A percentile compares a stretch with the other conserved stretches of the same genome.
phyloP scores from a whole-genome alignment of 306 rosid species.

The Vachellia collinsii region DNA sequence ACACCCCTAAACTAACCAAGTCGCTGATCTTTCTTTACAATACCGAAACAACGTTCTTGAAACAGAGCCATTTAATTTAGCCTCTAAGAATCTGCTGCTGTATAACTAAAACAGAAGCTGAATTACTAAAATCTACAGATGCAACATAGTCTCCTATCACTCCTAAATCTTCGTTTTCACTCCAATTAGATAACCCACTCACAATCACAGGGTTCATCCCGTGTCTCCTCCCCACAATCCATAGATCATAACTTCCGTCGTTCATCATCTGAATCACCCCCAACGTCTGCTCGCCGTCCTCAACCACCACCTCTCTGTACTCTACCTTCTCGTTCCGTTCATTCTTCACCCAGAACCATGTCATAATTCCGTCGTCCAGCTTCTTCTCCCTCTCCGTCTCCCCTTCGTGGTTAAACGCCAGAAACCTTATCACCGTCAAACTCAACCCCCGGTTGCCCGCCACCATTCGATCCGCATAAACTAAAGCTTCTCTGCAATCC shows the following conservation, averaged over 20 bases:
- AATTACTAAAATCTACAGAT: constrained; percentile 65
- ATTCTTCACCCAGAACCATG: constrained; percentile 91
- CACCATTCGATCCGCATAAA: constrained; percentile 70
- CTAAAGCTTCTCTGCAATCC: constrained; percentile 81
- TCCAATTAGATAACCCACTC: constrained; percentile 67
- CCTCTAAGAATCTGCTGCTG: constrained; percentile 77
- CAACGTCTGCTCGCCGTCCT: constrained; percentile 66
- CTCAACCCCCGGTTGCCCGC: constrained; percentile 34
- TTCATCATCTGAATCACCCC: constrained; percentile 56
- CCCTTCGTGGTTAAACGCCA: constrained; percentile 48
- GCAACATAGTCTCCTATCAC: constrained; percentile 70
- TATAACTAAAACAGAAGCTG: constrained; percentile 68
- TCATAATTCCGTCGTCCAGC: constrained; percentile 79
- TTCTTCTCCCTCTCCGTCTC: constrained; percentile 76
- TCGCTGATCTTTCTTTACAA: background rate
- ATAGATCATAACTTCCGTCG: constrained; percentile 54
- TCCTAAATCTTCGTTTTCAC: constrained; percentile 66
- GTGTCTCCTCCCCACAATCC: constrained; percentile 75
- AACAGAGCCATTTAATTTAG: constrained; percentile 2
- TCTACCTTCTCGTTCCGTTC: constrained; percentile 57
- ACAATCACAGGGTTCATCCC: constrained; percentile 74
- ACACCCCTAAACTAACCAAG: background rate
- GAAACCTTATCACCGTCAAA: constrained; percentile 62
- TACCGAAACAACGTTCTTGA: background rate
- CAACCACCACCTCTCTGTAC: constrained; percentile 71